Evolutionary conservation across 1,284 basidiomycete species (phyloP), one percentile per base, ranked within the genome.

Genomic region (Trametes polyzona): DNA sequence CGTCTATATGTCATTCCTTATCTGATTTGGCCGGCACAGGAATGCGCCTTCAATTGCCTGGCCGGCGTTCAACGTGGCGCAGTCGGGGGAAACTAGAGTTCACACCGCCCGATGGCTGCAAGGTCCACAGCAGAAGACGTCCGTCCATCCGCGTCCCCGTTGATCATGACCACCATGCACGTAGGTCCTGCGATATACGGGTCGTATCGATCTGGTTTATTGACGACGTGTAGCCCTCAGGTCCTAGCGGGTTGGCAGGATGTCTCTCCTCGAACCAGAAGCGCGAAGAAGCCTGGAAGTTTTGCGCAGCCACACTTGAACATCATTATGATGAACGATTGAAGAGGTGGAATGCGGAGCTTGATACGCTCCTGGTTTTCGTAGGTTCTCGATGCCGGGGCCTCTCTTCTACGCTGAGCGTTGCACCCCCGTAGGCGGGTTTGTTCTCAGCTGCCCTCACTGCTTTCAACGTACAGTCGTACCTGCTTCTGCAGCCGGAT

Each of bases 351-450:
- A 59, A 59, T 17, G 55, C 48, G 0, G 57, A 62, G 32, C 51
- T 62, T 5, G 61, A 57, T 32, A 62, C 55, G 52, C 52, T 59
- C n/a, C 61, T 62, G 14, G 61, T 62, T 10, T 62, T 62, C 24
- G 61, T 62, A 17, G 16, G 61, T 42, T 43, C 1, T 2, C 9
- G 16, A 6, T 46, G 12, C 1, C 24, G 1, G 4, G 2, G 5
- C 6, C 8, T 3, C 1, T 1, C 11, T 21, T 3, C 10, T 40
- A 17, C 9, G 12, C 24, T 52, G 27, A 41, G 14, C 3, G 6
- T 2, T 21, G n/a, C 14, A 16, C 4, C 26, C 10, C 30, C 21
- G 4, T 17, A 62, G 57, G 57, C 57, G 7, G 61, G 55, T 36
- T 30, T 59, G 7, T 62, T 59, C 51, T 62, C 61, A 2, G 56